A percentile compares a stretch with the other conserved stretches of the same genome.
These are phyloP conservation scores for Alternaria panax DNA, from an alignment of 2,329 filamentous ascomycete species.

Conservation along the genomic window DNA sequence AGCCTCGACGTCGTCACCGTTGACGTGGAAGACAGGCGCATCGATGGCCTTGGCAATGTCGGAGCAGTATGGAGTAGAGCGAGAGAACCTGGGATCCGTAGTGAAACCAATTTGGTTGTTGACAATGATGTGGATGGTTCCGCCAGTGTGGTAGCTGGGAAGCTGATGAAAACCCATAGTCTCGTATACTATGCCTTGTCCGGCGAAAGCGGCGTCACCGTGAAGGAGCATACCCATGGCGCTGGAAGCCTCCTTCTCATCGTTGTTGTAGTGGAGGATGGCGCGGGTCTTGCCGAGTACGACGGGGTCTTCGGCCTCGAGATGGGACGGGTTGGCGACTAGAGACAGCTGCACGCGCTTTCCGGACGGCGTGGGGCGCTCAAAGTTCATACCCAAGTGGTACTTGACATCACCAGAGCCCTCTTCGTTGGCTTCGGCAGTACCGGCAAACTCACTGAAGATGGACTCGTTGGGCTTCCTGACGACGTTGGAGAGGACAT, in stretches of 20 bases:
- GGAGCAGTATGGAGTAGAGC: conserved; percentile 98
- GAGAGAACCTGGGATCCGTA: conserved; percentile 94
- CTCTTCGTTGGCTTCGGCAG: conserved; percentile 86
- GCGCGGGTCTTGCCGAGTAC: conserved; percentile 97
- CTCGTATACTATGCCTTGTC: conserved; percentile 97
- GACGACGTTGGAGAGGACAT: conserved; percentile 97
- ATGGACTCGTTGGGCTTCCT: conserved; percentile 99
- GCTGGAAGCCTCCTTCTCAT: conserved; percentile 85
- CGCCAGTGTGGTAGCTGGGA: conserved; percentile 94
- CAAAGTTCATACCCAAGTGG: conserved; percentile 99
- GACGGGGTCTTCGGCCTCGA: conserved; percentile 97
- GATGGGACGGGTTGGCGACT: conserved; percentile 96
- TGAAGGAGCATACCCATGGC: conserved; percentile 97
- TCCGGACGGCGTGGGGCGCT: conserved; percentile 95
- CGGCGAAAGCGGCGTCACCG: conserved; percentile 96
- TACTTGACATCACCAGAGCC: conserved; percentile 99
- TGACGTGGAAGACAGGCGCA: conserved; percentile 98
- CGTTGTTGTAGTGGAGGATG: conserved; percentile 98
- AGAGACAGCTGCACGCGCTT: conserved; percentile 99
- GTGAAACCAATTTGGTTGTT: conserved; percentile 99
- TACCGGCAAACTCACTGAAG: conserved; percentile 96
- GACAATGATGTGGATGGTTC: conserved; percentile 94
- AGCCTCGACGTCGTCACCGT: conserved; percentile 97
- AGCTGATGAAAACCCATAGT: conserved; percentile 97
- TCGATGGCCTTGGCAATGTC: conserved; percentile 99